Percentiles rank a stretch among this genome's conserved stretches.
phyloP scores from a whole-genome alignment of 1,284 basidiomycete species.

The Rugiboletus extremiorientalis region DNA sequence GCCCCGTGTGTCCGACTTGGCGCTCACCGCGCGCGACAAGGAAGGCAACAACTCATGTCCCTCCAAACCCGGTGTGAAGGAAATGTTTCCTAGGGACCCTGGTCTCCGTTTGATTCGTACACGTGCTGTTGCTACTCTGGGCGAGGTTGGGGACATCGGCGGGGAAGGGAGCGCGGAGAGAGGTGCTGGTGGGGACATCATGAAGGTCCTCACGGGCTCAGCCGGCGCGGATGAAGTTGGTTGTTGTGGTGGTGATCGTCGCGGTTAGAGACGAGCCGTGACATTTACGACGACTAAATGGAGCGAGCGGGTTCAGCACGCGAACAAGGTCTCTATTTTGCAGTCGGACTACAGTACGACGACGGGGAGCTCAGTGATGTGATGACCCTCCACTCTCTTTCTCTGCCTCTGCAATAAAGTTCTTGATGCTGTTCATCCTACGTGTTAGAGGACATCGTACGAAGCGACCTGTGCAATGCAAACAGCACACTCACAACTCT shows the following conservation, averaged over 20 bases:
- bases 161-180: slow-evolving; percentile 14
- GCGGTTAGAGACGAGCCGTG: background rate
- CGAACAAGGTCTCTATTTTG: slow-evolving; percentile 8
- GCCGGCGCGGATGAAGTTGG: too few relatives aligned
- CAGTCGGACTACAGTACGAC: slow-evolving; percentile 6
- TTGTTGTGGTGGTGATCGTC: background rate
- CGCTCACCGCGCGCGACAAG: background rate
- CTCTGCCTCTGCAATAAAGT: slow-evolving; percentile 77
- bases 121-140: slow-evolving; percentile 6
- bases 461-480: slow-evolving; percentile 17
- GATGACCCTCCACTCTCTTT: slow-evolving; percentile 50
- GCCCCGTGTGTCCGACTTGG: background rate
- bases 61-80: background rate
- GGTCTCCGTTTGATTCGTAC: slow-evolving; percentile 16
- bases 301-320: too few relatives aligned
- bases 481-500: slow-evolving; percentile 57
- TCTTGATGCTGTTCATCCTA: slow-evolving; percentile 65
- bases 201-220: too few relatives aligned
- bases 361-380: slow-evolving; percentile 28
- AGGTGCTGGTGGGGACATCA: background rate
- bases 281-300: background rate
- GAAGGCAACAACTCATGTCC: slow-evolving; percentile 4
- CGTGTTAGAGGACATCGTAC: slow-evolving; percentile 38
- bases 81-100: background rate
- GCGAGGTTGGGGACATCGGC: slow-evolving; percentile 21